These are phyloP conservation scores for Chimonanthus salicifolius DNA, from an alignment of 164 flowering plant genomes.

Conservation along the genomic window DNA sequence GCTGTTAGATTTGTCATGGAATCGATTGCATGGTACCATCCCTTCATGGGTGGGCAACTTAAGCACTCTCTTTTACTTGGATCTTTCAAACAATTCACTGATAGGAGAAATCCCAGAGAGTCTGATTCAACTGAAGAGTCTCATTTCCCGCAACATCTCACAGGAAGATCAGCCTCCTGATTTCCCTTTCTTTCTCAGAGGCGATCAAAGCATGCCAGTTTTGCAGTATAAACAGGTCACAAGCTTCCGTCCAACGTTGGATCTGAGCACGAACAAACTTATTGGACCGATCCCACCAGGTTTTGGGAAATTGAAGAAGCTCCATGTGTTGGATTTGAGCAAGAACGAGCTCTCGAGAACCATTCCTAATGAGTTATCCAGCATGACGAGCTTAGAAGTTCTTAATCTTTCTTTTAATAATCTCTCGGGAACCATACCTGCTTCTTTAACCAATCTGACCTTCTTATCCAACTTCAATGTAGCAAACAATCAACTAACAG, in stretches of 20 bases:
- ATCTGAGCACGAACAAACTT: constrained; percentile 14
- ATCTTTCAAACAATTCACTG: constrained; percentile 24
- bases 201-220: constrained; percentile 3
- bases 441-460: constrained; percentile 14
- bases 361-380: constrained; percentile 12
- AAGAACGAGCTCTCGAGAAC: constrained; percentile 11
- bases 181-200: constrained; percentile 8
- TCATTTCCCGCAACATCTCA: constrained; percentile 2
- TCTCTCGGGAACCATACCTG: constrained; percentile 20
- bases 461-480: constrained; percentile 37
- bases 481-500: constrained; percentile 63
- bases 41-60: constrained; percentile 22
- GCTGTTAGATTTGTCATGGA: constrained; percentile 46
- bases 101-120: constrained; percentile 19
- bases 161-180: background rate
- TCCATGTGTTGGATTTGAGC: constrained; percentile 16
- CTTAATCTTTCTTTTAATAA: constrained; percentile 22
- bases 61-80: constrained; percentile 23
- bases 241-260: constrained; percentile 18
- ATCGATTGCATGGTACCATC: constrained; percentile 52
- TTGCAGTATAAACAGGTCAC: constrained; percentile 13
- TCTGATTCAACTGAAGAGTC: constrained; percentile 18
- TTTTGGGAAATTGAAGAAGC: constrained; percentile 17
- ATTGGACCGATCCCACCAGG: constrained; percentile 18
- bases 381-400: constrained; percentile 19